Evolutionary conservation across 495 filamentous ascomycete species (phyloP), one percentile per base, ranked within the genome.

Genomic region (Aspergillus cristatus): DNA sequence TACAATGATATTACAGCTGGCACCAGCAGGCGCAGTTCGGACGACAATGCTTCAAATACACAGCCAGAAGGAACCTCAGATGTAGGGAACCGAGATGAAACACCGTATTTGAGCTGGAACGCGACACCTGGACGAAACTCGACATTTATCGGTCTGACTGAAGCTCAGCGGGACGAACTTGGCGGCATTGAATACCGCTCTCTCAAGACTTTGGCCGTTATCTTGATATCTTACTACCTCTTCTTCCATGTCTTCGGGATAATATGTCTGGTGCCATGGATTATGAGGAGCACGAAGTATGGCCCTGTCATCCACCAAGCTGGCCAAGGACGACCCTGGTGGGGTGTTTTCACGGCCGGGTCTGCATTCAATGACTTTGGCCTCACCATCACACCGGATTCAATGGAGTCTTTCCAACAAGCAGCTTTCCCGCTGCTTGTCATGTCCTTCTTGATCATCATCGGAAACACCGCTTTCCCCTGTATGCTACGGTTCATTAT

Each of bases 131-230:
- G 84, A 13, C 74, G 91, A 29, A 97, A 97, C 53, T 95, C 89
- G 17, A 78, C 81, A n/a, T 98, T 98, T 45, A 69, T 91, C 6
- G 84, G 87, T 54, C 62, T 97, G 34, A 85, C 80, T 0, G 84
- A 91, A 54, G 85, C 84, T 40, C 88, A 97, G 58, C 72, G 88
- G 34, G 85, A 97, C 46, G 89, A 95, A 52, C 67, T 97, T 7
- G 89, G 89, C 2, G 89, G 89, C 8, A 94, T 96, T 32, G 89
- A 97, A 61, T 97, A 97, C 52, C 76, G 90, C 6, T 81, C 88
- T 0, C 62, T 96, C 28, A 95, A 95, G 57, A 86, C 84, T 6
- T 56, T 97, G 24, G 81, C 84, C 1, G 58, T 83, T 29, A 77
- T 94, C 16, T 65, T 94, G 33, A 75, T 80, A 2, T 60, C 61